Evolutionary conservation across 1,284 basidiomycete species (phyloP), one percentile per base, ranked within the genome.

Genomic region (Irpex rosettiformis): DNA sequence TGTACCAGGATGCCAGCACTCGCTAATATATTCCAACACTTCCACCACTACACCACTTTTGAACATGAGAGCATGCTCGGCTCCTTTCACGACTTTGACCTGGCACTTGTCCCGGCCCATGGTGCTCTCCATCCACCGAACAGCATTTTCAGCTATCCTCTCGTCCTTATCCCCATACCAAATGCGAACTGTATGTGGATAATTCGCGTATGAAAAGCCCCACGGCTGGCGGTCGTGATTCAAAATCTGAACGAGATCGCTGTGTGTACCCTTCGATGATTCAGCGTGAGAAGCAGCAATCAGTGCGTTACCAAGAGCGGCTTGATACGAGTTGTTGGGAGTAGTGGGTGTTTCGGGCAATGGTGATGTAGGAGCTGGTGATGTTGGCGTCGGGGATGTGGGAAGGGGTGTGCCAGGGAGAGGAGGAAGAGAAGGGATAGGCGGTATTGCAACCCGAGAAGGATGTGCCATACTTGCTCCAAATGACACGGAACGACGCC

Each of bases 101-200:
- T 79, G 77, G 69, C 93, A 96, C 60, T 80, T 77, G 47, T 85
- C 85, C 52, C 82, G 77, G n/a, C 84, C 81, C 89, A 95, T 93
- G 53, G 84, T 85, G 63, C 81, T 84, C 72, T 94, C 90, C 91
- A 98, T 90, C 90, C 93, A 95, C 64, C 89, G 76, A 58, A 95
- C 89, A 52, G 91, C 89, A 66, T 89, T 86, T 68, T 96, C 88
- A 25, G 88, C 88, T 61, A 99, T 96, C 72, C 90, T 89, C 72
- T 98, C 96, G 71, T 98, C 96, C 65, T 82, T 83, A 65, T 93
- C 90, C 2, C 96, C 96, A 64, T 95, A 95, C 94, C 94, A 98
- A 40, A 98, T 87, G 47, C 85, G 85, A 52, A 94, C 89, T n/a
- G 77, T 79, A 65, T 91, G 87, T 8, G 84, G 83, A 61, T 97